Base-by-base conservation (phyloP, 768 basidiomycete species). In the Mycena galericulata region DNA sequence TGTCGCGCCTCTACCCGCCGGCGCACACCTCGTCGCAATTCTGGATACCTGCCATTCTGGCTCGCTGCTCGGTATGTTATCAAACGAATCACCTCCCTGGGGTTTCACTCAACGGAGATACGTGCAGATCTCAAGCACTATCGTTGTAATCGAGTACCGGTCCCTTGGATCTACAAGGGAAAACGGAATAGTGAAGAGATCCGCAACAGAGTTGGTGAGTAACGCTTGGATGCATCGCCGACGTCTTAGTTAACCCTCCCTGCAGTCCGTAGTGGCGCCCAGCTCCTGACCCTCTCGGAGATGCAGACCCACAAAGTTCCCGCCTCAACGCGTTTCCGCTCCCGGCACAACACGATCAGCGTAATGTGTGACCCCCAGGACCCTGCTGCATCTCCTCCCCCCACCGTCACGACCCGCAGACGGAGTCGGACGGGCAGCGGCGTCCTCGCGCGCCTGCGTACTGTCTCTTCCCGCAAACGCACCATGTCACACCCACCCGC, bases 11-110 rank as follows among this genome's bases (percentile, higher is more conserved):
- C 22, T 73, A 6, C 72, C 72, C 17, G 8, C 49, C 26, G 72
- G 69, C 22, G 41, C 61, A 1, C 61, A 61, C 17, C 69, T 73
- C 15, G 72, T 73, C 26, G 72, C 69, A 0, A 22, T 73, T n/a
- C 60, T 73, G 5, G 72, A 73, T 30, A 64, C 69, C 1, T 73
- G 69, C n/a, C 60, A 70, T 34, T 67, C 72, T 8, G 72, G 65
- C 2, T 68, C 72, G 29, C 29, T 73, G 24, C 65, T 73, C 17
- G 68, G 71, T 72, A 62, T 26, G 47, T 24, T 4, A 2, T 9
- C 27, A 15, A 15, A 45, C 49, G 12, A 18, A 24, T 7, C 18
- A 54, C 24, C 9, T 22, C 32, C 20, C 24, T 18, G 5, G 10
- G 45, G 38, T 50, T n/a, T n/a, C n/a, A 40, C 36, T 32, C 7